Evolutionary conservation across 768 basidiomycete genomes (phyloP).

Genomic region (Boletus sp.): DNA sequence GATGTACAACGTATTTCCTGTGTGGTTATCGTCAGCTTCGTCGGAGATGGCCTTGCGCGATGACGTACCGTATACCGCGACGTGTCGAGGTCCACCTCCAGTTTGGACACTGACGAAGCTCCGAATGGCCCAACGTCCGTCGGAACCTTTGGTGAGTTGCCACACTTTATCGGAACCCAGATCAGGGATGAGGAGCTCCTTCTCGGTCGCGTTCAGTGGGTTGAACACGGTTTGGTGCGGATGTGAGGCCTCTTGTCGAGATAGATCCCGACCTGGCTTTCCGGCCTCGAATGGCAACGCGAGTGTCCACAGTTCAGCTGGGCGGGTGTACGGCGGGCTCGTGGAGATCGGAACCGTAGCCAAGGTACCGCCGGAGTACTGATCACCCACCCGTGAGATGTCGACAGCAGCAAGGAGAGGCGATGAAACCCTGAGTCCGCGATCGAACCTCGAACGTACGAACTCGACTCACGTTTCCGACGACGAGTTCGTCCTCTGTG

Average conservation of each 20-base stretch:
- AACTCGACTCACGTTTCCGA: conserved; percentile 64
- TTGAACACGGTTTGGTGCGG: conserved; percentile 65
- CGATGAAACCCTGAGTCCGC: background rate
- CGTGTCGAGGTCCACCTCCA: conserved; percentile 73
- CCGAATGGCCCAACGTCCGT: conserved; percentile 48
- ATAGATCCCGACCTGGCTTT: conserved; percentile 60
- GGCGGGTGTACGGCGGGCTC: conserved; percentile 44
- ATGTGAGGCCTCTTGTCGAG: conserved; percentile 71
- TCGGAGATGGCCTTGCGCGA: background rate
- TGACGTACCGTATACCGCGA: conserved; percentile 56
- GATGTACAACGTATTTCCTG: conserved; percentile 65
- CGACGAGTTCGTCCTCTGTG: conserved; percentile 54
- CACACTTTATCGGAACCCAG: conserved; percentile 72
- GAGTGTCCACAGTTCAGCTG: conserved; percentile 34
- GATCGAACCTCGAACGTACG: background rate
- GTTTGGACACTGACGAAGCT: conserved; percentile 47
- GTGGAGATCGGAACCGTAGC: conserved; percentile 54
- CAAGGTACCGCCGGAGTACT: conserved; percentile 73
- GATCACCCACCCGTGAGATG: background rate
- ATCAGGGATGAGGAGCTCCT: conserved; percentile 71
- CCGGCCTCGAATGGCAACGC: conserved; percentile 37
- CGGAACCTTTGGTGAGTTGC: conserved; percentile 44
- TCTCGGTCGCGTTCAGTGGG: conserved; percentile 41
- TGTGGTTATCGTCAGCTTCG: background rate
- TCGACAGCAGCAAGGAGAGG: too few species aligned